Base-by-base conservation (phyloP, 257 asterid species). In the Cinchona pubescens region DNA sequence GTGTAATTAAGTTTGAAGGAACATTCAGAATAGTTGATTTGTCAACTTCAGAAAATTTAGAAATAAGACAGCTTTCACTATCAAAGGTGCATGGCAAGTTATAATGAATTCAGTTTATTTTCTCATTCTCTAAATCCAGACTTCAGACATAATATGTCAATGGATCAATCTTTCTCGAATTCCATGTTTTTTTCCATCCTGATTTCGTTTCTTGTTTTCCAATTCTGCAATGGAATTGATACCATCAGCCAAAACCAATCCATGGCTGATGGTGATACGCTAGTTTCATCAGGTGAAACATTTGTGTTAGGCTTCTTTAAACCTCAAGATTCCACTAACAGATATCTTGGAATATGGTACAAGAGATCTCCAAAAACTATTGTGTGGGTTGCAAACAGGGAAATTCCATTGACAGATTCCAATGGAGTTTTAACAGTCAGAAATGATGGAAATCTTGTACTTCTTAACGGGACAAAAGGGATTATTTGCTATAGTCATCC, bases 301-400 rank as follows among this genome's bases (percentile, higher is more conserved):
- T 81, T 77, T 35, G 77, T 49, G 32, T 67, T 81, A 23, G 85
- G 82, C 0, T 81, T 81, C 34, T 81, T 81, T 25, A n/a, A 64
- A 10, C 75, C 69, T 19, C 75, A 59, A 15, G 70, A 35, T 51
- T 77, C 78, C 12, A 69, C 68, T 11, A 74, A 78, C 35, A 46
- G 74, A 10, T 81, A 74, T 51, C 10, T 81, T 3, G 85, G 85
- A 46, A 78, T 81, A 42, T 81, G 85, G 85, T 78, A 74, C 73
- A 78, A 64, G 71, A 78, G 30, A 15, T 42, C 77, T 43, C 77
- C 76, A 4, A 21, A 73, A 3, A 67, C 66, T 0, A 45, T 81
- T 42, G 85, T 77, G 10, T 81, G 85, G 85, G 79, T 81, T 48
- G 85, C 85, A 29, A 78, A 78, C 32, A 69, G 82, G 45, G 73